A percentile compares a stretch with the other conserved stretches of the same genome.
phyloP scores from a whole-genome alignment of 1,284 basidiomycete species.

The Agaricales sp. region DNA sequence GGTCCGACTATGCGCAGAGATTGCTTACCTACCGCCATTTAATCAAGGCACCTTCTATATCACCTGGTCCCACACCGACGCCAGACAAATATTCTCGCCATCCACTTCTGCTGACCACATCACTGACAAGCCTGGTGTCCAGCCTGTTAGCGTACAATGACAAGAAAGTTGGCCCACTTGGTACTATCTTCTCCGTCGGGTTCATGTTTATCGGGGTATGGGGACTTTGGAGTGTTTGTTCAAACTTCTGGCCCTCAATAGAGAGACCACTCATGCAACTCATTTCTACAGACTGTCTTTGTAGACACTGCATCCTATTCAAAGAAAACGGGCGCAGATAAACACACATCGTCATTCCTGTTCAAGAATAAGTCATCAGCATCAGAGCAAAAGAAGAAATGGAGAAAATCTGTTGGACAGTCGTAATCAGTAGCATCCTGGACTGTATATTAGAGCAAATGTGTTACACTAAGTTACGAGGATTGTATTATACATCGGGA shows the following conservation, averaged over 20 bases:
- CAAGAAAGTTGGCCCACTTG: slow-evolving; percentile 42
- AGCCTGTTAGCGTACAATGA: slow-evolving; percentile 62
- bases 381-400: slow-evolving; percentile 56
- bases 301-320: slow-evolving; percentile 44
- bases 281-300: slow-evolving; percentile 53
- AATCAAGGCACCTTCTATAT: slow-evolving; percentile 34
- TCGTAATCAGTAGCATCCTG: slow-evolving; percentile 9
- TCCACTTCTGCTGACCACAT: slow-evolving; percentile 53
- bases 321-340: slow-evolving; percentile 69
- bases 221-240: slow-evolving; percentile 58
- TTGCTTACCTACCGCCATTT: slow-evolving; percentile 5
- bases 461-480: too few relatives aligned
- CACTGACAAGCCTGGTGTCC: slow-evolving; percentile 37
- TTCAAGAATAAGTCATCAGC: slow-evolving; percentile 70
- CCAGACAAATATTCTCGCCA: slow-evolving; percentile 25
- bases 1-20: too few relatives aligned
- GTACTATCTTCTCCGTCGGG: slow-evolving; percentile 38
- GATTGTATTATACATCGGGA: too few relatives aligned
- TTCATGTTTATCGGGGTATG: slow-evolving; percentile 45
- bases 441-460: too few relatives aligned
- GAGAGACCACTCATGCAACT: slow-evolving; percentile 3
- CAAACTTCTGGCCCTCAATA: slow-evolving; percentile 5
- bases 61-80: slow-evolving; percentile 16
- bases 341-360: slow-evolving; percentile 66
- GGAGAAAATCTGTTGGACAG: slow-evolving; percentile 25